Evolutionary conservation across 2,329 filamentous ascomycete species (phyloP).

Genomic region (Clonostachys byssicola): DNA sequence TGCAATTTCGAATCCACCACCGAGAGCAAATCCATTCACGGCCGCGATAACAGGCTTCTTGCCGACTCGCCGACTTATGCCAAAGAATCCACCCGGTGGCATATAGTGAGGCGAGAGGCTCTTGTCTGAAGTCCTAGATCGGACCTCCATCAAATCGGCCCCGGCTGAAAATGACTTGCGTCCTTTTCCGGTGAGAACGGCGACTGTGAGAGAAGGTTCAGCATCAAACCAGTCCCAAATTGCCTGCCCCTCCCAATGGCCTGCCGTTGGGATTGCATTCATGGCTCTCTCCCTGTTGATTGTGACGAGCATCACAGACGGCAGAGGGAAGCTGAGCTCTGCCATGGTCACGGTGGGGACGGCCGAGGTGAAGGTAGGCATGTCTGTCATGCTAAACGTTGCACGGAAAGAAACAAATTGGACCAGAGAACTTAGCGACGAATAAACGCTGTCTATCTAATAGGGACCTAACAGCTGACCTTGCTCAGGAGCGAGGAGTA

Average conservation of each 20-base stretch:
- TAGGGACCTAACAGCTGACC: no score
- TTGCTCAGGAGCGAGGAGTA: no score
- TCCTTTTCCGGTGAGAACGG: slow-evolving; percentile 46
- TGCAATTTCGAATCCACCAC: slow-evolving; percentile 53
- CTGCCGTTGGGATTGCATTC: slow-evolving; percentile 36
- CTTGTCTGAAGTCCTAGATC: background rate
- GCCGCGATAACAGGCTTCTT: slow-evolving; percentile 59
- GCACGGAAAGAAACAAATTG: no score
- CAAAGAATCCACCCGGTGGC: slow-evolving; percentile 38
- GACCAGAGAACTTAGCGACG: no score
- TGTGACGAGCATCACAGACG: slow-evolving; percentile 44
- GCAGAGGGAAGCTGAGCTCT: slow-evolving; percentile 36
- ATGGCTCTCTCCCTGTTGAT: slow-evolving; percentile 44
- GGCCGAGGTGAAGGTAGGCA: slow-evolving; percentile 4
- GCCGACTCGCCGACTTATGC: slow-evolving; percentile 48
- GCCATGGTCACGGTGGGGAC: slow-evolving; percentile 8
- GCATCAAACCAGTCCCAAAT: slow-evolving; percentile 50
- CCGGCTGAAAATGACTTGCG: slow-evolving; percentile 49
- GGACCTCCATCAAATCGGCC: slow-evolving; percentile 47
- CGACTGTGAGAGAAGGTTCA: slow-evolving; percentile 40
- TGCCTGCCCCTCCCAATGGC: slow-evolving; percentile 41
- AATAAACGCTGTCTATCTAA: no score
- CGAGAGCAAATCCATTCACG: slow-evolving; percentile 52
- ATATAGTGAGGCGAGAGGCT: slow-evolving; percentile 1
- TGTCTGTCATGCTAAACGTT: background rate